Evolutionary conservation across 208 protist species (phyloP).

Genomic region (Acanthamoeba triangularis): DNA sequence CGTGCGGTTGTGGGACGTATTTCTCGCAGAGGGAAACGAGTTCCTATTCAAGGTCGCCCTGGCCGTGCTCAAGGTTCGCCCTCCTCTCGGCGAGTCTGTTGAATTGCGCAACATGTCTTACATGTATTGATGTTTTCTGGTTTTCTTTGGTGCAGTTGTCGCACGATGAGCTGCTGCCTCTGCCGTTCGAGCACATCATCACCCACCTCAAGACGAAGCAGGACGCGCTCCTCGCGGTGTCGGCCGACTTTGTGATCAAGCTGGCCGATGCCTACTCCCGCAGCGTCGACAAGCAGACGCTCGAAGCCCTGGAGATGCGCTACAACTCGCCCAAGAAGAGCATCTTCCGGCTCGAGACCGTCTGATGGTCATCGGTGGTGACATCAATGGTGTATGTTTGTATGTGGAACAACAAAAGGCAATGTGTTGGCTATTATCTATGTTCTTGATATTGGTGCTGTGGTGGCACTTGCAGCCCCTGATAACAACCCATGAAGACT

Average conservation of each 20-base stretch:
- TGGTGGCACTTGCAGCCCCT: no score
- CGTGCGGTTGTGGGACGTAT: constrained; percentile 48
- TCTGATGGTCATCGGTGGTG: background rate
- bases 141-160: background rate
- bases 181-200: constrained; percentile 20
- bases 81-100: no score
- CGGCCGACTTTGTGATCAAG: background rate
- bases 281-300: background rate
- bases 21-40: constrained; percentile 4
- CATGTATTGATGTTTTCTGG: no score
- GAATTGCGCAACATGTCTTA: no score
- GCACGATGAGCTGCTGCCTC: constrained; percentile 3
- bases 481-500: no score
- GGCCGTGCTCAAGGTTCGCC: background rate
- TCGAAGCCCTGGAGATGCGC: background rate
- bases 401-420: no score
- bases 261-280: constrained; percentile 29
- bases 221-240: background rate
- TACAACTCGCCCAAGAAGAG: constrained; percentile 43
- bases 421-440: no score
- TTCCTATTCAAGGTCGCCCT: constrained; percentile 55
- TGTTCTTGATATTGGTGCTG: no score
- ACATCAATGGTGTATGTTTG: no score
- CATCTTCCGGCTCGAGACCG: constrained; percentile 34
- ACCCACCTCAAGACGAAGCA: constrained; percentile 42